phyloP scores from a whole-genome alignment of 805 yeast genomes.

The Lipomyces lipofer region DNA sequence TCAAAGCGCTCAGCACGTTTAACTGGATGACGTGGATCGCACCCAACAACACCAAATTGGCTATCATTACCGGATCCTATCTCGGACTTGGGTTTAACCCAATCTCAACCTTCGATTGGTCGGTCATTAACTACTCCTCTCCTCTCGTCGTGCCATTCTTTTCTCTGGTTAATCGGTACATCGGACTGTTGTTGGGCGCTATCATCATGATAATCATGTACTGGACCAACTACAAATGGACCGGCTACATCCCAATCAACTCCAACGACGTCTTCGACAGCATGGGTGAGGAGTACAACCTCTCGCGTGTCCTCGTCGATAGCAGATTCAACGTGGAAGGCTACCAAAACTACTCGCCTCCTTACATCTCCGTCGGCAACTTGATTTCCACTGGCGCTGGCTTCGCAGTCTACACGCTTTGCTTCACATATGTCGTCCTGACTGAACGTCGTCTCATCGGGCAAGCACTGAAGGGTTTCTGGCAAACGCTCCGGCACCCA shows the following conservation, averaged over 20 bases:
- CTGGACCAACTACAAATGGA: conserved; percentile 50
- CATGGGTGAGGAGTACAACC: conserved; percentile 46
- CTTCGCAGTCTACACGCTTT: conserved; percentile 54
- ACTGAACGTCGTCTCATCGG: conserved; percentile 41
- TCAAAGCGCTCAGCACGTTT: conserved; percentile 60
- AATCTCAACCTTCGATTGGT: conserved; percentile 46
- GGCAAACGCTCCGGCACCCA: conserved; percentile 30
- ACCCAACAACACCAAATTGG: conserved; percentile 52
- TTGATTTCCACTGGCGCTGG: conserved; percentile 53
- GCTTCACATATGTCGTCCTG: conserved; percentile 49
- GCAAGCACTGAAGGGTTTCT: conserved; percentile 2
- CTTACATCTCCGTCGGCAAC: conserved; percentile 53
- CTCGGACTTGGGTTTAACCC: conserved; percentile 45
- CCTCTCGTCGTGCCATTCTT: conserved; percentile 43
- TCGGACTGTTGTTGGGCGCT: conserved; percentile 50
- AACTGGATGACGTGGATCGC: conserved; percentile 59
- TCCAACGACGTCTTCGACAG: conserved; percentile 45
- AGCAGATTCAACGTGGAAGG: conserved; percentile 48
- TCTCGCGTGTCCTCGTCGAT: conserved; percentile 47
- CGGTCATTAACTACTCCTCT: conserved; percentile 43
- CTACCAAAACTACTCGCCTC: conserved; percentile 61
- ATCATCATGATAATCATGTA: conserved; percentile 55
- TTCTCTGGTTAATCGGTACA: conserved; percentile 45
- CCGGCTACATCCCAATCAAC: conserved; percentile 46
- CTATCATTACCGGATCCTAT: conserved; percentile 49